Evolutionary conservation across 2,329 filamentous ascomycete genomes (phyloP).

Genomic region (Ceratocystis colombiana): DNA sequence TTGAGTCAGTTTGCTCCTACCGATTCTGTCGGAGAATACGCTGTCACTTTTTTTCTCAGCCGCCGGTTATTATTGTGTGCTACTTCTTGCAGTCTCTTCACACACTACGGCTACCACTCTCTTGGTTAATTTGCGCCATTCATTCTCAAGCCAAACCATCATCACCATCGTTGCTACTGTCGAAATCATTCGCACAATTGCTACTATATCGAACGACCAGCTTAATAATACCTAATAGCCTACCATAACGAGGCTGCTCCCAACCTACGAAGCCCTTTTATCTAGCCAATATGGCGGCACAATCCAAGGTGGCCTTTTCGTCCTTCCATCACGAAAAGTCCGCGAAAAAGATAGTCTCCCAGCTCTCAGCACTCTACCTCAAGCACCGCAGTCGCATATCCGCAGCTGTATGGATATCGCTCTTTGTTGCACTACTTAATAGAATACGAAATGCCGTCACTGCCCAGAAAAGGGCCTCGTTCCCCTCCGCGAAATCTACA

Average conservation of each 20-base stretch:
- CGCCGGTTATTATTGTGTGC: not conserved
- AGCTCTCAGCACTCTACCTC: conserved; percentile 63
- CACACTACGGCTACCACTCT: not conserved
- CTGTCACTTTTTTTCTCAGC: not conserved
- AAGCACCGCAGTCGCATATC: conserved; percentile 73
- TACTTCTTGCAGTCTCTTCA: not conserved
- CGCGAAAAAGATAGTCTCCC: conserved; percentile 53
- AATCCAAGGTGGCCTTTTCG: conserved; percentile 57
- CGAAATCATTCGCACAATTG: not conserved
- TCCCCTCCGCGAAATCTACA: conserved; percentile 52
- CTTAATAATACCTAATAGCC: no score
- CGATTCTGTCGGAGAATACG: not conserved
- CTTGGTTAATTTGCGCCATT: not conserved
- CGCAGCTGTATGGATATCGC: conserved; percentile 69
- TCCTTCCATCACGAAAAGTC: conserved; percentile 41
- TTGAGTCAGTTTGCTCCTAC: not conserved
- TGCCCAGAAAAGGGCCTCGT: conserved; percentile 79
- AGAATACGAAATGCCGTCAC: conserved; percentile 84
- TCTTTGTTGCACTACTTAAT: conserved; percentile 70
- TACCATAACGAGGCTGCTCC: not conserved
- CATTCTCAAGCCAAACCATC: not conserved
- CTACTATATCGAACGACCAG: not conserved
- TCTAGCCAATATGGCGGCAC: conserved; percentile 52
- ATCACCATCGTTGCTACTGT: not conserved
- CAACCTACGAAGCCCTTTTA: not conserved